Conservation (phyloP, 257 asterid species). For the Nyctanthes arbortristis region DNA sequence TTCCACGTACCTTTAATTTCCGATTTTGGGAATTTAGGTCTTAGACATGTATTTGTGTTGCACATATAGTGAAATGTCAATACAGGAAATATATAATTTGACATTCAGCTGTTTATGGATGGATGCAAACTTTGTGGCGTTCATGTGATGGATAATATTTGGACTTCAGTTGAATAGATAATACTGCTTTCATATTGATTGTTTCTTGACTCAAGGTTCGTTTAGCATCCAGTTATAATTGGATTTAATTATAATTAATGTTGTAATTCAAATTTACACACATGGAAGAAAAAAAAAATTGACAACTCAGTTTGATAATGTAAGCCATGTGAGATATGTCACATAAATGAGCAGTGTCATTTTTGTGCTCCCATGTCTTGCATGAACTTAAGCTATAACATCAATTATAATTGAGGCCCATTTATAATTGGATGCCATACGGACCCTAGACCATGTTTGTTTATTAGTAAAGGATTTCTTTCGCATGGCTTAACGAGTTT, state of each 20-base stretch:
- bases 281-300: too few relatives aligned
- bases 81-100: background rate
- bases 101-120: background rate
- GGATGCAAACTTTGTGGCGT: background rate
- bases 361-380: too few relatives aligned
- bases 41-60: background rate
- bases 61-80: background rate
- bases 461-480: too few relatives aligned
- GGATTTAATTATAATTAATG: too few relatives aligned
- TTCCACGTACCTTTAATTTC: background rate
- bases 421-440: too few relatives aligned
- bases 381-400: too few relatives aligned
- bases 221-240: too few relatives aligned
- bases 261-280: too few relatives aligned
- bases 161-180: background rate
- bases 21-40: background rate
- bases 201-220: background rate
- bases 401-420: too few relatives aligned
- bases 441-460: background rate
- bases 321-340: too few relatives aligned
- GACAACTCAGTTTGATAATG: too few relatives aligned
- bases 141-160: background rate
- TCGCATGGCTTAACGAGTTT: constrained; percentile 17
- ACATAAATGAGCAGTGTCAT: too few relatives aligned
- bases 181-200: background rate